Conservation (phyloP, 169 alveolate genomes). For the Cryptosporidium ubiquitum region DNA sequence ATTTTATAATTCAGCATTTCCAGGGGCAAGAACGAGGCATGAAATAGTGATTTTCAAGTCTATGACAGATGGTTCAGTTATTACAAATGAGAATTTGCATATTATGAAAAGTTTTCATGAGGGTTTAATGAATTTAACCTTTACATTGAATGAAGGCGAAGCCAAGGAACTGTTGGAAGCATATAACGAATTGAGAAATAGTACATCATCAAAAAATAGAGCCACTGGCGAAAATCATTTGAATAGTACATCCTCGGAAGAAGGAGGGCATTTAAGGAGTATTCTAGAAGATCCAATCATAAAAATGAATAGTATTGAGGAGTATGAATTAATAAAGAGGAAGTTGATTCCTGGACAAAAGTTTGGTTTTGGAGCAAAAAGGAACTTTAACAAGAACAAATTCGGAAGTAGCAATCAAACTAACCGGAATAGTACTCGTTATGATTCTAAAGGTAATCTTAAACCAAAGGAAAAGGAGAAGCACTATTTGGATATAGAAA, state of each 20-base stretch:
- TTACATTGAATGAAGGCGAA: conserved; percentile 34
- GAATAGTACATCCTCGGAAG: background rate
- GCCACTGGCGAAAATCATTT: conserved; percentile 12
- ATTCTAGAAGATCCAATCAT: conserved; percentile 30
- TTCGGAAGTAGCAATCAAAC: background rate
- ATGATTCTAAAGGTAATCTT: background rate
- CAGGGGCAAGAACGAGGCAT: conserved; percentile 72
- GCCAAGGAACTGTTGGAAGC: conserved; percentile 55
- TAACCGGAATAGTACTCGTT: background rate
- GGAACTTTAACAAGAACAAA: background rate
- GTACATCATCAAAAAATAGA: conserved; percentile 65
- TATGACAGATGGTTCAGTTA: conserved; percentile 48
- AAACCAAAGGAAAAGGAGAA: conserved; percentile 1
- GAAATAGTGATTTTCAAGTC: conserved; percentile 58
- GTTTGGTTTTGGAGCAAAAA: conserved; percentile 34
- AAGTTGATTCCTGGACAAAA: conserved; percentile 14
- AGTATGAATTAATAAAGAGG: conserved; percentile 15
- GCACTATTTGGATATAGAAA: conserved; percentile 43
- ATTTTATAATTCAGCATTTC: conserved; percentile 61
- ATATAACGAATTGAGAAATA: conserved; percentile 58
- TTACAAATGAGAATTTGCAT: conserved; percentile 36
- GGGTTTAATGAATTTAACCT: conserved; percentile 65
- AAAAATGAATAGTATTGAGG: conserved; percentile 7
- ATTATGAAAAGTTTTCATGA: conserved; percentile 68
- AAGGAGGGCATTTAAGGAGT: conserved; percentile 28